Evolutionary conservation across 768 basidiomycete genomes (phyloP).

Genomic region (Boletus subcaerulescens): DNA sequence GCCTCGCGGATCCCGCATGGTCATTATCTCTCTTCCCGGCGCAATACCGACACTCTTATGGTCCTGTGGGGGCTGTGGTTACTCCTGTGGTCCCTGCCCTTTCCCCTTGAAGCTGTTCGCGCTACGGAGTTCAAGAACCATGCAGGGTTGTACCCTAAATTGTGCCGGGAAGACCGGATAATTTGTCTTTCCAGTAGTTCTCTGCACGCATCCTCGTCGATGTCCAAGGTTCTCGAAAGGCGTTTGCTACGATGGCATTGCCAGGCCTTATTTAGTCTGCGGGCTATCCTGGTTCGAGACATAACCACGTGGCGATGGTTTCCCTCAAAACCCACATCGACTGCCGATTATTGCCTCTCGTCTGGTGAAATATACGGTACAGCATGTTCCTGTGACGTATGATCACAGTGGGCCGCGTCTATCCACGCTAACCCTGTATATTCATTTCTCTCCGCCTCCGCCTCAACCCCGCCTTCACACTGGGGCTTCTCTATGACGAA

Average conservation of each 20-base stretch:
- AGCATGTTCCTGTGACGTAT: slow-evolving; percentile 31
- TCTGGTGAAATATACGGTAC: neutral
- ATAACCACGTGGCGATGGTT: neutral
- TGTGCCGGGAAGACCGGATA: neutral
- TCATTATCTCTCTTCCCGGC: slow-evolving; percentile 13
- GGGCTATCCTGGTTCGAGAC: neutral
- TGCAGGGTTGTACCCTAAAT: neutral
- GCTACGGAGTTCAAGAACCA: neutral
- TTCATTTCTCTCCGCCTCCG: slow-evolving; percentile 27
- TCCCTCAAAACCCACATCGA: slow-evolving; percentile 18
- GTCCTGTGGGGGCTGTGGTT: slow-evolving; percentile 18
- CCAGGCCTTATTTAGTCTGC: neutral
- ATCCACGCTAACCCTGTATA: neutral
- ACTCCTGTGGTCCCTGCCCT: slow-evolving; percentile 2
- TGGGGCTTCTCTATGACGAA: slow-evolving; percentile 18
- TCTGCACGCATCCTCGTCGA: neutral
- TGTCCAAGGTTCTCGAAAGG: neutral
- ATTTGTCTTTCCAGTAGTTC: neutral
- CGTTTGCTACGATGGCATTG: neutral
- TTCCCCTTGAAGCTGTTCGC: slow-evolving; percentile 16
- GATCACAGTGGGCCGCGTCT: slow-evolving; percentile 2
- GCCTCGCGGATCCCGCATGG: slow-evolving; percentile 33
- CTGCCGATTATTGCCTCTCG: slow-evolving; percentile 13
- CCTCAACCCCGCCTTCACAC: slow-evolving; percentile 27
- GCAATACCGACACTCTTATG: slow-evolving; percentile 15